Evolutionary conservation across 352 stramenopile species (phyloP).

Genomic region (Globisporangium parvum): DNA sequence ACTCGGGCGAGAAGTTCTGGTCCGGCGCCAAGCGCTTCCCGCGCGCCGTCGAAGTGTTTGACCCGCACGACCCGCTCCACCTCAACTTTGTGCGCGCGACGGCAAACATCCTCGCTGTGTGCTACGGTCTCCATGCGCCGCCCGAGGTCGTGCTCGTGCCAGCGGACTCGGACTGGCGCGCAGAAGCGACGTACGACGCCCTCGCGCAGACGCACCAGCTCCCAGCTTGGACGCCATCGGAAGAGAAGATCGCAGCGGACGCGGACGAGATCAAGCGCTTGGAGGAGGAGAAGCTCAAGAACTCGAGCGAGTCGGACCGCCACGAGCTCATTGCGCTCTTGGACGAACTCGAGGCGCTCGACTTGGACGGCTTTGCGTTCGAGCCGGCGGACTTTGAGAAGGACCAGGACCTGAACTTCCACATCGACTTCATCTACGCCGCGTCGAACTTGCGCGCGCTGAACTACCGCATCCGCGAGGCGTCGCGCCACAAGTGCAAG

Average conservation of each 20-base stretch:
- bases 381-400: constrained; percentile 96
- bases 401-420: constrained; percentile 93
- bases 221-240: constrained; percentile 58
- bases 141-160: constrained; percentile 63
- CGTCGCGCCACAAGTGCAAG: constrained; percentile 91
- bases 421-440: constrained; percentile 98
- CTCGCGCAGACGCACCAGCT: constrained; percentile 34
- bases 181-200: constrained; percentile 54
- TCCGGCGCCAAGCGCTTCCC: constrained; percentile 83
- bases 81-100: constrained; percentile 75
- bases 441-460: constrained; percentile 94
- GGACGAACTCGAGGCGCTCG: constrained; percentile 54
- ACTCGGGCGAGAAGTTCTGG: constrained; percentile 81
- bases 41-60: constrained; percentile 52
- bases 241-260: constrained; percentile 74
- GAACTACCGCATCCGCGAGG: constrained; percentile 83
- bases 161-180: constrained; percentile 82
- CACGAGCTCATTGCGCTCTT: constrained; percentile 64
- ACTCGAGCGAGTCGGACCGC: constrained; percentile 54
- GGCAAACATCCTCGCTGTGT: constrained; percentile 77
- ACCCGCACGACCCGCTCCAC: constrained; percentile 56
- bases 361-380: constrained; percentile 52
- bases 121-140: constrained; percentile 62
- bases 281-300: constrained; percentile 64
- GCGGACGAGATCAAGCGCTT: constrained; percentile 60